phyloP scores from a whole-genome alignment of 768 basidiomycete species.

The Lentinula boryana region DNA sequence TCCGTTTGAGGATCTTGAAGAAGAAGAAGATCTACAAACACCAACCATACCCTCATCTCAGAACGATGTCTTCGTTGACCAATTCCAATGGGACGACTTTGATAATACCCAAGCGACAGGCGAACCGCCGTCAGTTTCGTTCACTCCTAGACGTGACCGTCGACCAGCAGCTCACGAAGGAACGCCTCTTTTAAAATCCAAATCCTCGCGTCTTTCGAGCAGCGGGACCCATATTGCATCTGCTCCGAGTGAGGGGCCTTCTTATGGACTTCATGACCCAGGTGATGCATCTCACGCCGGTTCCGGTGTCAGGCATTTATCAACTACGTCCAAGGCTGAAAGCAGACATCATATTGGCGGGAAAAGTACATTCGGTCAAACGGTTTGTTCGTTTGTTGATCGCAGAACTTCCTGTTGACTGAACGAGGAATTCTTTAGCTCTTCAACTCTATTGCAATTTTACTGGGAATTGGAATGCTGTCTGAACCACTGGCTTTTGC shows the following conservation, averaged over 20 bases:
- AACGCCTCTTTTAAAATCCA: constrained; percentile 36
- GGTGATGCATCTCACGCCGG: constrained; percentile 6
- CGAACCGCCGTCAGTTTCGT: not conserved
- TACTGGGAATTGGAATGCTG: constrained; percentile 85
- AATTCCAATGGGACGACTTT: constrained; percentile 18
- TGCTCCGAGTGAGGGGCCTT: constrained; percentile 3
- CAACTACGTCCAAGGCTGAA: constrained; percentile 26
- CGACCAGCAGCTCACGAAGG: constrained; percentile 13
- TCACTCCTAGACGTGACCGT: constrained; percentile 14
- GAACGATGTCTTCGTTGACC: constrained; percentile 12
- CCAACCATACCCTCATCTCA: not conserved
- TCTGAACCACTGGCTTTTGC: constrained; percentile 90
- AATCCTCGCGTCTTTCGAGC: constrained; percentile 26
- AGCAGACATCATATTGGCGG: constrained; percentile 35
- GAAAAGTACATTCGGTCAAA: constrained; percentile 69
- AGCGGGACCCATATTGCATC: not conserved
- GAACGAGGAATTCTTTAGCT: constrained; percentile 37
- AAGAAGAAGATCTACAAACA: constrained; percentile 11
- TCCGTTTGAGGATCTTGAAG: constrained; percentile 10
- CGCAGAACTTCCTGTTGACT: not conserved
- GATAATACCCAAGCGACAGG: constrained; percentile 8
- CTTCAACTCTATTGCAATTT: constrained; percentile 84
- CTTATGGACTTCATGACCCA: not conserved
- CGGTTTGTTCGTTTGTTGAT: constrained; percentile 33
- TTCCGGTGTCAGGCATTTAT: constrained; percentile 19